Conservation (phyloP, 768 basidiomycete species). For the Epithele typhae region DNA sequence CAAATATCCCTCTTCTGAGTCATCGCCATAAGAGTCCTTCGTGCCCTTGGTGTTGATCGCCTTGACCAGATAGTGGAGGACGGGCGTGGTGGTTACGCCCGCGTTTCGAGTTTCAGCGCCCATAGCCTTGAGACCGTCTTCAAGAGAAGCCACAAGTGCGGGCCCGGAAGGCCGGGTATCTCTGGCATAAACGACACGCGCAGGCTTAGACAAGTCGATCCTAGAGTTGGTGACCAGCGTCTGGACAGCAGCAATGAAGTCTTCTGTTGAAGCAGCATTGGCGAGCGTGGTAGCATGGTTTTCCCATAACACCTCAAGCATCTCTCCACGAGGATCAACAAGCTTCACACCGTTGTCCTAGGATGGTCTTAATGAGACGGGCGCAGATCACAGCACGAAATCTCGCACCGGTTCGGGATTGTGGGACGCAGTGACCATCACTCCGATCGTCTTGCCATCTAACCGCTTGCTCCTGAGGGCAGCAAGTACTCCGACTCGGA, state of each 20-base stretch:
- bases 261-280: conserved; percentile 72
- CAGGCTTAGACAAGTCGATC: conserved; percentile 76
- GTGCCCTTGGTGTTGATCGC: conserved; percentile 85
- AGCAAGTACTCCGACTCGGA: conserved; percentile 88
- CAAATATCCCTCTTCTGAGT: conserved; percentile 80
- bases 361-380: neutral
- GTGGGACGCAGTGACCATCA: conserved; percentile 99
- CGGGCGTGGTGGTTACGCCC: conserved; percentile 89
- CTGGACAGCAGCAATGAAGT: conserved; percentile 64
- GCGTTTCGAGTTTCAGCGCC: conserved; percentile 66
- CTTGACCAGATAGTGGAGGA: conserved; percentile 92
- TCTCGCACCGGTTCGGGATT: conserved; percentile 85
- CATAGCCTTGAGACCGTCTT: conserved; percentile 78
- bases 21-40: conserved; percentile 72
- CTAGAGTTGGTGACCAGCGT: conserved; percentile 56
- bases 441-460: conserved; percentile 89
- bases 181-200: conserved; percentile 83
- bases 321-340: conserved; percentile 95
- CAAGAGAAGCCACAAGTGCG: conserved; percentile 68
- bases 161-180: conserved; percentile 91
- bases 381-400: neutral
- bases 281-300: conserved; percentile 79
- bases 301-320: conserved; percentile 96
- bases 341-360: conserved; percentile 99
- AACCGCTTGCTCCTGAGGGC: conserved; percentile 86